Conservation (phyloP, 2,329 filamentous ascomycete genomes). For the Ceratocystis diversiconidia region DNA sequence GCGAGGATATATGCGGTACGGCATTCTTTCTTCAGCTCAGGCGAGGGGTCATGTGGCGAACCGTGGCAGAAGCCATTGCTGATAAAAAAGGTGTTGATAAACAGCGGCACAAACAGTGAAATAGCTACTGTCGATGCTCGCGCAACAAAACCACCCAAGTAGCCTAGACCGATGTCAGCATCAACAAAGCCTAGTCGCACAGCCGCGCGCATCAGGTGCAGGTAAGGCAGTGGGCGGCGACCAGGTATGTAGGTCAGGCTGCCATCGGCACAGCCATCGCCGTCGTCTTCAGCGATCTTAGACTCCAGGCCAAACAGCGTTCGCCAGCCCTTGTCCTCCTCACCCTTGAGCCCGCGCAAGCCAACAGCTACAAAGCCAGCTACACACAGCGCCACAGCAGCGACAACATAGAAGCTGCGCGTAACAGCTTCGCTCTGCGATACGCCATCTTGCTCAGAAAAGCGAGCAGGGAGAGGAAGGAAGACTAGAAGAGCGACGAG, state of each 20-base stretch:
- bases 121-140: constrained; percentile 90
- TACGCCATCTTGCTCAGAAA: constrained; percentile 55
- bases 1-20: constrained; percentile 76
- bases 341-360: constrained; percentile 52
- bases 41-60: constrained; percentile 46
- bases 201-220: constrained; percentile 46
- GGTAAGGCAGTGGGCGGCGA: constrained; percentile 35
- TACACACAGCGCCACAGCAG: constrained; percentile 54
- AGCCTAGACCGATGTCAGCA: constrained; percentile 68
- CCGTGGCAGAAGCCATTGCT: constrained; percentile 62
- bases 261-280: background rate
- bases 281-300: background rate
- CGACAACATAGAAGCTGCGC: constrained; percentile 80
- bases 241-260: constrained; percentile 2
- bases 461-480: constrained; percentile 70
- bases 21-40: constrained; percentile 73
- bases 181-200: constrained; percentile 60
- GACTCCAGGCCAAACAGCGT: constrained; percentile 35
- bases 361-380: constrained; percentile 67
- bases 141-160: constrained; percentile 87
- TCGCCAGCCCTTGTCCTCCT: constrained; percentile 61
- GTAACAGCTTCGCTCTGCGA: constrained; percentile 62
- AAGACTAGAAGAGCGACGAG: constrained; percentile 71
- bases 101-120: constrained; percentile 85
- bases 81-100: constrained; percentile 83